Conservation (phyloP, 2,329 filamentous ascomycete genomes). For the Ceratocystis eucalypticola region DNA sequence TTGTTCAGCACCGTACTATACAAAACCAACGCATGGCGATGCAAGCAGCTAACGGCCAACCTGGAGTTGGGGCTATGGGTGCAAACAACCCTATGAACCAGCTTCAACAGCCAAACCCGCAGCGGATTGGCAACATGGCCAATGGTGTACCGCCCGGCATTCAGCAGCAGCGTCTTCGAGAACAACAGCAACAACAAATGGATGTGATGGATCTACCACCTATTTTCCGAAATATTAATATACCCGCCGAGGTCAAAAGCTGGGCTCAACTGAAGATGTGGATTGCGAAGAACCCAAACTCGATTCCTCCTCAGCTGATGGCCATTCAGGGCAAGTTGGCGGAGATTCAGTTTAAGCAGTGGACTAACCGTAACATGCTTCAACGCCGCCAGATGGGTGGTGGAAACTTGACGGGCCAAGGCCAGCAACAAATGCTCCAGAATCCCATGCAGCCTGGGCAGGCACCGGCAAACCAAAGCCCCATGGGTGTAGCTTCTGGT, state of each 20-base stretch:
- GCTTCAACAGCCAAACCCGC: constrained; percentile 21
- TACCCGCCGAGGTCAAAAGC: constrained; percentile 35
- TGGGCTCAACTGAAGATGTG: constrained; percentile 36
- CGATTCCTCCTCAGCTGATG: constrained; percentile 16
- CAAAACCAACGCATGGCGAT: not conserved
- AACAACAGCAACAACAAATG: constrained; percentile 25
- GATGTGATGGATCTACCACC: constrained; percentile 36
- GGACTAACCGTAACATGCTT: constrained; percentile 8
- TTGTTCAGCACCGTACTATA: constrained; percentile 22
- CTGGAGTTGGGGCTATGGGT: not conserved
- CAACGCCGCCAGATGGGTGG: constrained; percentile 9
- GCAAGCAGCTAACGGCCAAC: constrained; percentile 13
- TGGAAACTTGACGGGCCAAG: not conserved
- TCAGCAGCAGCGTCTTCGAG: constrained; percentile 14
- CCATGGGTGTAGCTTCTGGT: constrained; percentile 19
- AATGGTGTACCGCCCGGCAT: constrained; percentile 4
- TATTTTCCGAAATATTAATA: constrained; percentile 26
- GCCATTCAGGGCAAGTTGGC: constrained; percentile 16
- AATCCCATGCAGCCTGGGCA: constrained; percentile 8
- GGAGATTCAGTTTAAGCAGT: constrained; percentile 24
- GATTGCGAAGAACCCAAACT: constrained; percentile 28
- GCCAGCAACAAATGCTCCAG: not conserved
- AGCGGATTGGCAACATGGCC: constrained; percentile 17
- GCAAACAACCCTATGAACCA: constrained; percentile 15
- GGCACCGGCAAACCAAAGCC: constrained; percentile 11